Percentiles rank a stretch among this genome's conserved stretches.
phyloP scores from a whole-genome alignment of 495 filamentous ascomycete genomes.

The Penicillium tannophilum region DNA sequence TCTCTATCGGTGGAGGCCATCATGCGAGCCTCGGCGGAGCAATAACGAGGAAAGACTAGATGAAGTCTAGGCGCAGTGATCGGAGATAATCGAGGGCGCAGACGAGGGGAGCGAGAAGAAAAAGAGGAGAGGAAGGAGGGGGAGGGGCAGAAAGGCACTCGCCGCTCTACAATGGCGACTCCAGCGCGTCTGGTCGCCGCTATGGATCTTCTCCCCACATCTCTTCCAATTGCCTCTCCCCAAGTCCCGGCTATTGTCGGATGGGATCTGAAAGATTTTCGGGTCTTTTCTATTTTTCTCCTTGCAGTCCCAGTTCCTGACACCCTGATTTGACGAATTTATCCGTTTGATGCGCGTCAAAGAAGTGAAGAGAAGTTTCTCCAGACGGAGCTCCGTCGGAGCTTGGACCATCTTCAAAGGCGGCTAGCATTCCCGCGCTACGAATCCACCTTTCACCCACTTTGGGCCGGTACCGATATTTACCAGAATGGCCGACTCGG shows the following conservation, averaged over 20 bases:
- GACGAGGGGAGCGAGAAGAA: constrained; percentile 28
- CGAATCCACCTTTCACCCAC: constrained; percentile 8
- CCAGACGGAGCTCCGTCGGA: constrained; percentile 36
- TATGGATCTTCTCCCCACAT: constrained; percentile 49
- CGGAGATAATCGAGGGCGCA: constrained; percentile 23
- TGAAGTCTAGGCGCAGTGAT: constrained; percentile 17
- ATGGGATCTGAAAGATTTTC: background rate
- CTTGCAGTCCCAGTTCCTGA: background rate
- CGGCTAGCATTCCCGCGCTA: constrained; percentile 54
- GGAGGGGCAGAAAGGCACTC: constrained; percentile 27
- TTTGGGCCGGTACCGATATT: constrained; percentile 2
- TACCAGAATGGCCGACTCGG: constrained; percentile 55
- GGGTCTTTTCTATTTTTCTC: background rate
- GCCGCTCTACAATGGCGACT: constrained; percentile 27
- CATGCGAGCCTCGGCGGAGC: constrained; percentile 44
- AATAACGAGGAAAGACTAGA: constrained; percentile 29
- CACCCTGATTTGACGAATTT: background rate
- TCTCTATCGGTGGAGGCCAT: constrained; percentile 55
- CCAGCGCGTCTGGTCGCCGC: constrained; percentile 35
- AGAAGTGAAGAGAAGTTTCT: constrained; percentile 12
- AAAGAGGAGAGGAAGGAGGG: constrained; percentile 26
- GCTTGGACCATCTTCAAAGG: constrained; percentile 68
- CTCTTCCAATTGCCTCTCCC: constrained; percentile 11
- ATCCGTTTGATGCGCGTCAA: background rate
- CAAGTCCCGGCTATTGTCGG: constrained; percentile 34